These are phyloP conservation scores for Metschnikowia vanudenii DNA, from an alignment of 805 yeast genomes.

Conservation along the genomic window DNA sequence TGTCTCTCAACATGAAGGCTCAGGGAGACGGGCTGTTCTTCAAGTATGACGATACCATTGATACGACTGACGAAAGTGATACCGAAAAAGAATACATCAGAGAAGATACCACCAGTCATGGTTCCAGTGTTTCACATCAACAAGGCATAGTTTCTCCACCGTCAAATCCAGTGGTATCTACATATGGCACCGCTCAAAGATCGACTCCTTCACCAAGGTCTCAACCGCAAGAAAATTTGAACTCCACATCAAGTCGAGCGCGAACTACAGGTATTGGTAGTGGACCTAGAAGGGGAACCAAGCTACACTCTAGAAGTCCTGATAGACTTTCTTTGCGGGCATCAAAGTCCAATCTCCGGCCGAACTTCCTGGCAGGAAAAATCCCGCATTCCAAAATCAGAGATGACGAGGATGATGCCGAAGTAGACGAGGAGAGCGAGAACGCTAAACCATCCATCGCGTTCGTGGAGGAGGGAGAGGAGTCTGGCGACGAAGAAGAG, in stretches of 20 bases:
- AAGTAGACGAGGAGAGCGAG: constrained; percentile 17
- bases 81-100: constrained; percentile 21
- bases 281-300: constrained; percentile 4
- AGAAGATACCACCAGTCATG: constrained; percentile 7
- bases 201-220: background rate
- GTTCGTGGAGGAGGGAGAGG: constrained; percentile 50
- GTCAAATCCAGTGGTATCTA: background rate
- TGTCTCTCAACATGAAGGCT: constrained; percentile 75
- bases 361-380: constrained; percentile 69
- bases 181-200: background rate
- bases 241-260: background rate
- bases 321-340: constrained; percentile 35
- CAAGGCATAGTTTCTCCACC: constrained; percentile 6
- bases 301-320: constrained; percentile 10
- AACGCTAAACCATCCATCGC: constrained; percentile 54
- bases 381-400: constrained; percentile 66
- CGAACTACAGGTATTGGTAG: background rate
- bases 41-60: constrained; percentile 24
- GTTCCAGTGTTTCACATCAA: constrained; percentile 6
- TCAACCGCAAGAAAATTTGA: background rate
- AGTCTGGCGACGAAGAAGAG: constrained; percentile 9
- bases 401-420: constrained; percentile 62
- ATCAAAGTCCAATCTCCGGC: constrained; percentile 43
- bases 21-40: constrained; percentile 32
- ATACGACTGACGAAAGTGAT: constrained; percentile 26